A percentile compares a stretch with the other conserved stretches of the same genome.
phyloP scores from a whole-genome alignment of 306 rosid genomes.

The Parietaria judaica region DNA sequence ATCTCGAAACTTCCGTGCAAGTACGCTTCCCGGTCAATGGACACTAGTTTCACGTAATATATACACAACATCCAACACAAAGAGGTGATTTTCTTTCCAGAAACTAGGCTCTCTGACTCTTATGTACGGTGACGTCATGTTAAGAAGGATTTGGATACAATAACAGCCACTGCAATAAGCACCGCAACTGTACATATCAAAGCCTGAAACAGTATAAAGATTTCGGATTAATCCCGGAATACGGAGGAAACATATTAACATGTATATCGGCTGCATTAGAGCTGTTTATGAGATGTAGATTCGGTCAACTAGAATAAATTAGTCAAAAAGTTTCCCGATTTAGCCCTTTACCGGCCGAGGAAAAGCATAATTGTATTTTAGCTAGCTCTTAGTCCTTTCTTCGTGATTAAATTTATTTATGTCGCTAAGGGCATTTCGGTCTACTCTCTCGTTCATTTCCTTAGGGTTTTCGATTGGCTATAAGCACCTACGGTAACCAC shows the following conservation, averaged over 20 bases:
- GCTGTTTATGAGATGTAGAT: too few species aligned
- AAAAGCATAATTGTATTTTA: too few species aligned
- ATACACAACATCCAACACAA: constrained; percentile 13
- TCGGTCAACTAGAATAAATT: too few species aligned
- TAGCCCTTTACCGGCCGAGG: too few species aligned
- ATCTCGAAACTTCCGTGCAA: constrained; percentile 6
- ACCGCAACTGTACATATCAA: constrained; percentile 40
- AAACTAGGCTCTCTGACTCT: constrained; percentile 7
- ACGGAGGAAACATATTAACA: neutral
- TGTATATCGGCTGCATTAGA: too few species aligned
- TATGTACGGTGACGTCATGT: constrained; percentile 14
- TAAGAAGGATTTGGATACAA: constrained; percentile 23
- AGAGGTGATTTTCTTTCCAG: neutral
- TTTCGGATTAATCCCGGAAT: constrained; percentile 8
- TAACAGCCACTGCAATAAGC: constrained; percentile 24
- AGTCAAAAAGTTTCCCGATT: too few species aligned
- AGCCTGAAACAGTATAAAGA: constrained; percentile 48
- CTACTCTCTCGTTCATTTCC: too few species aligned
- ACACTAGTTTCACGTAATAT: constrained; percentile 1
- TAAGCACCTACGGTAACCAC: too few species aligned
- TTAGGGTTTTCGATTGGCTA: too few species aligned
- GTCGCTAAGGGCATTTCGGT: too few species aligned
- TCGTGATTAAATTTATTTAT: too few species aligned
- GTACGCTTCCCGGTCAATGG: constrained; percentile 8
- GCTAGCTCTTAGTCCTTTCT: too few species aligned